These are phyloP conservation scores for Pisolithus thermaeus DNA, from an alignment of 1,284 basidiomycete genomes.

Conservation along the genomic window DNA sequence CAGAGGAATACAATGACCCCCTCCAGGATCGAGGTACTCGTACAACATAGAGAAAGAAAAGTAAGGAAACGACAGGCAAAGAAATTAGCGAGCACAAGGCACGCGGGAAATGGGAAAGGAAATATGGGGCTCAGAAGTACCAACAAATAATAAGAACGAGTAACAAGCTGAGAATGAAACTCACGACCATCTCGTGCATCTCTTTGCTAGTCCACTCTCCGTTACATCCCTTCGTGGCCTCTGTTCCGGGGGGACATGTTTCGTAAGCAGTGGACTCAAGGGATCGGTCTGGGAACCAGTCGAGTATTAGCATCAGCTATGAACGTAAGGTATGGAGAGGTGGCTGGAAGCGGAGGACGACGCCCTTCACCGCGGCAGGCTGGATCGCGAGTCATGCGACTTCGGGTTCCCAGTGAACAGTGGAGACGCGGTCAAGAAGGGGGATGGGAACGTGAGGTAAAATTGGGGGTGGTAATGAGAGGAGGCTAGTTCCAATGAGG, in stretches of 20 bases:
- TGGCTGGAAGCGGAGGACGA: not conserved
- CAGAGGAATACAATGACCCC: slow-evolving; percentile 14
- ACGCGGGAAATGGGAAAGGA: slow-evolving; percentile 15
- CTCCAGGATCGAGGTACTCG: slow-evolving; percentile 7
- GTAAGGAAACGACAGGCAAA: slow-evolving; percentile 14
- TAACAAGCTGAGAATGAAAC: slow-evolving; percentile 25
- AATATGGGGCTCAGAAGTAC: slow-evolving; percentile 2
- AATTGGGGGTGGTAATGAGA: not conserved
- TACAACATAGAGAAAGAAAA: slow-evolving; percentile 23
- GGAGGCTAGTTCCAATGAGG: not conserved
- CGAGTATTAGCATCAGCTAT: slow-evolving; percentile 4
- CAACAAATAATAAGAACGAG: slow-evolving; percentile 7
- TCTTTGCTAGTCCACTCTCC: slow-evolving; percentile 69
- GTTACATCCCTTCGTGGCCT: slow-evolving; percentile 65
- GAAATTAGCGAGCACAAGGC: slow-evolving; percentile 10
- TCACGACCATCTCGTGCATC: slow-evolving; percentile 72
- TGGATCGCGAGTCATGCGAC: slow-evolving; percentile 2
- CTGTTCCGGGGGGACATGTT: slow-evolving; percentile 73
- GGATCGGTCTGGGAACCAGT: slow-evolving; percentile 62
- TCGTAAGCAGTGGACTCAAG: slow-evolving; percentile 68
- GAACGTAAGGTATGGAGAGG: not conserved
- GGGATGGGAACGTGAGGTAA: not conserved
- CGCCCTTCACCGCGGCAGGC: slow-evolving; percentile 5
- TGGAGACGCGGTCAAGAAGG: slow-evolving; percentile 2
- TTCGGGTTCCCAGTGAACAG: not conserved